These are phyloP conservation scores for Aspergillus leporis DNA, from an alignment of 495 filamentous ascomycete species.

Conservation along the genomic window DNA sequence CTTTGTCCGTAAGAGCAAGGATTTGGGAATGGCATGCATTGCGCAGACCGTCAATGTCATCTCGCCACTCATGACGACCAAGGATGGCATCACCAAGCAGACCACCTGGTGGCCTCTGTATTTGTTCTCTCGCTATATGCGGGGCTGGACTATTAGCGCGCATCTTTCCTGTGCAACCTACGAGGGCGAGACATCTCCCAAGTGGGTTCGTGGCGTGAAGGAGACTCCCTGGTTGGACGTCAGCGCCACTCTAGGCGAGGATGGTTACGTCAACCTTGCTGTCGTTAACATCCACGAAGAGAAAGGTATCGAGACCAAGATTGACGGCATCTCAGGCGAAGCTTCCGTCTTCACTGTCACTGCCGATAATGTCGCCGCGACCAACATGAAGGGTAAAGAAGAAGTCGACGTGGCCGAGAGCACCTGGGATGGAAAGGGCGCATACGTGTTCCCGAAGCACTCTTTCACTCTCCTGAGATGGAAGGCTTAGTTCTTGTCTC, in stretches of 20 bases:
- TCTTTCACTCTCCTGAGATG: slow-evolving; percentile 67
- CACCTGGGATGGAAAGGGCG: slow-evolving; percentile 58
- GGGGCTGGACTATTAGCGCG: slow-evolving; percentile 62
- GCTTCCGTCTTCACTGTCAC: slow-evolving; percentile 61
- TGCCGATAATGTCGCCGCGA: slow-evolving; percentile 51
- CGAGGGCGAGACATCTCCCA: slow-evolving; percentile 62
- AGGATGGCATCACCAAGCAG: slow-evolving; percentile 65
- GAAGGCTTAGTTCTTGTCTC: slow-evolving; percentile 47
- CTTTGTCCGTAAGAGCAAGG: slow-evolving; percentile 71
- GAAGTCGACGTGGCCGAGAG: slow-evolving; percentile 61
- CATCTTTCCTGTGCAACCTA: slow-evolving; percentile 62
- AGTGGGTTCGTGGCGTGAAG: slow-evolving; percentile 62
- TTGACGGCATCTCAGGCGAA: slow-evolving; percentile 53
- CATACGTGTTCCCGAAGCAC: slow-evolving; percentile 63
- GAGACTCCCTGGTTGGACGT: slow-evolving; percentile 73
- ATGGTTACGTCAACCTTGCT: slow-evolving; percentile 61
- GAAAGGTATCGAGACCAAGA: slow-evolving; percentile 53
- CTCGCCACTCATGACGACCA: slow-evolving; percentile 70
- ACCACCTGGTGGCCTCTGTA: slow-evolving; percentile 77
- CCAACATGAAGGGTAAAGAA: slow-evolving; percentile 61
- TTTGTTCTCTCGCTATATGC: slow-evolving; percentile 73
- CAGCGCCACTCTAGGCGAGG: slow-evolving; percentile 61
- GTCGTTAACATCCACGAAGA: slow-evolving; percentile 69
- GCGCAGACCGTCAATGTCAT: slow-evolving; percentile 81
- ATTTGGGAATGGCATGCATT: slow-evolving; percentile 79